Evolutionary conservation across 805 yeast genomes (phyloP), one percentile per base, ranked within the genome.

Genomic region (Candida pseudofarinosa): DNA sequence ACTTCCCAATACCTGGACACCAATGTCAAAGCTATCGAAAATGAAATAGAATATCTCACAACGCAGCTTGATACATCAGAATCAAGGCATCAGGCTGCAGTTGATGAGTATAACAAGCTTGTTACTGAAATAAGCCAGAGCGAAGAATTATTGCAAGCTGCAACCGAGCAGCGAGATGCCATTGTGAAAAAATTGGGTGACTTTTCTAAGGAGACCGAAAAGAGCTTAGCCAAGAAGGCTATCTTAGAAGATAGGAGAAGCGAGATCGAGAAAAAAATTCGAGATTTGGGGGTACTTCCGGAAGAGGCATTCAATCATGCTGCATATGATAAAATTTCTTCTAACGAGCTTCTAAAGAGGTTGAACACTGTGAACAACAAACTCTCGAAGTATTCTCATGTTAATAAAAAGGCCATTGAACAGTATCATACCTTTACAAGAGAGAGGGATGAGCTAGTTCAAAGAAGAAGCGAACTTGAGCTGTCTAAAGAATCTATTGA

Each of bases 321-420:
- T 2, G 56, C 64, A 1, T 78, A 71, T 53, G 73, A 71, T 30
- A 59, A 64, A 30, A 52, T 67, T 15, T 56, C 66, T 2, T 78
- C 88, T 8, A 80, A 77, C 32, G 70, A 73, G 4, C 60, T 90
- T 26, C 60, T 86, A 38, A 53, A 60, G 13, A 67, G 73, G 41
- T 69, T 88, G 46, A 80, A 77, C 40, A 62, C 62, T 19, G 75
- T 79, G 4, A 79, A 81, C 34, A 77, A 75, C 30, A 77, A 75
- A 20, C 65, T 91, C 33, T 76, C 79, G 35, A 73, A 77, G 51
- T 83, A 78, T 58, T 76, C 79, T 18, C 95, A 88, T 59, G 85
- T 93, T 39, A 91, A 91, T 65, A 85, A 85, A 58, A 87, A 88
- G 55, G 97, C 98, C 0, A 69, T 85, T 50, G 97, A 90, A 53